These are phyloP conservation scores for Gymnopilus dilepis DNA, from an alignment of 768 basidiomycete genomes.

Conservation along the genomic window DNA sequence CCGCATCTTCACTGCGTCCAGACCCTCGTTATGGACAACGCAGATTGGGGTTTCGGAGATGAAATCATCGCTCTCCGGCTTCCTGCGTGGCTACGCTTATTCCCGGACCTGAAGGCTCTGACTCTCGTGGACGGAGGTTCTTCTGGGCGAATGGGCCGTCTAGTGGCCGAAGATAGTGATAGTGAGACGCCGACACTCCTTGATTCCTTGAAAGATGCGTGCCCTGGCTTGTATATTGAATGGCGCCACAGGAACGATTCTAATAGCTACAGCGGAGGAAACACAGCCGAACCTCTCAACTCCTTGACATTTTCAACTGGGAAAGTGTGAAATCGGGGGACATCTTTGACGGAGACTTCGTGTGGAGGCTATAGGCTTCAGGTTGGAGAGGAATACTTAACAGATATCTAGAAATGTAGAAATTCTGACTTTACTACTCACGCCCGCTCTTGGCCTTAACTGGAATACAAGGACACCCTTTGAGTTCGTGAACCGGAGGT, in stretches of 20 bases:
- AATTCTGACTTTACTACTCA: too few relatives aligned
- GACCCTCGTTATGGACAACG: slow-evolving; percentile 26
- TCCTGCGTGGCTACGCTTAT: slow-evolving; percentile 21
- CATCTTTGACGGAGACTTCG: too few relatives aligned
- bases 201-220: slow-evolving; percentile 11
- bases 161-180: not conserved
- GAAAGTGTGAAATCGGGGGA: too few relatives aligned
- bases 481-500: too few relatives aligned
- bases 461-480: too few relatives aligned
- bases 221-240: slow-evolving; percentile 18
- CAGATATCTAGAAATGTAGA: too few relatives aligned
- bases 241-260: slow-evolving; percentile 6
- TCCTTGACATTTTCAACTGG: too few relatives aligned
- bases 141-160: not conserved
- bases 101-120: slow-evolving; percentile 20
- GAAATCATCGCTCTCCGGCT: slow-evolving; percentile 6
- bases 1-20: slow-evolving; percentile 18
- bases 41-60: slow-evolving; percentile 23
- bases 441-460: too few relatives aligned
- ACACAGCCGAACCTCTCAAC: too few relatives aligned
- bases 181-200: not conserved
- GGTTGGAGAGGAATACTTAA: too few relatives aligned
- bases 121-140: slow-evolving; percentile 11
- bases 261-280: not conserved
- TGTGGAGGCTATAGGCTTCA: too few relatives aligned